Evolutionary conservation across 2,329 filamentous ascomycete genomes (phyloP), one percentile per base, ranked within the genome.

Genomic region (Daldinia sp.): DNA sequence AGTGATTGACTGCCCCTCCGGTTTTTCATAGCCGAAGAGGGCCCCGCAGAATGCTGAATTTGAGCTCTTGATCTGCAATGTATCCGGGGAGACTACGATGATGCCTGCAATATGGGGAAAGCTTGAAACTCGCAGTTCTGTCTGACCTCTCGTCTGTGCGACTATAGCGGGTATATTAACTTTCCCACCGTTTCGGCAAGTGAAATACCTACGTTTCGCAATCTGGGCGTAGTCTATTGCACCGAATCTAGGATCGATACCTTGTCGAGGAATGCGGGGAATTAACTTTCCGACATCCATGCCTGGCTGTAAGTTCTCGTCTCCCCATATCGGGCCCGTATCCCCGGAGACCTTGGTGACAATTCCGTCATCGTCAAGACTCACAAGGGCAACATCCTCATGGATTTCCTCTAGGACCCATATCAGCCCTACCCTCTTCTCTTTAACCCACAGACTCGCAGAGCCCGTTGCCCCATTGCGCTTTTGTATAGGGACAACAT

Each of bases 341-440:
- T 90, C 86, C n/a, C 94, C 94, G 1, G 84, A 83, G 34, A 91
- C 83, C 52, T 85, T 87, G 25, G 87, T 83, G 15, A 97, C 85
- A 41, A 85, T 83, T 39, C 93, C 93, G 25, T 92, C 88, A 58
- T 93, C 89, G 73, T 96, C 91, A 17, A 96, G 83, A 9, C 82
- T 84, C 41, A 99, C 78, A 63, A 87, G 86, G 3, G 92, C 93
- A 35, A 95, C 89, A 75, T 99, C 94, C 77, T 99, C 95, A 57
- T 94, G 92, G 63, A 99, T 98, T 78, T 99, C 95, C 76, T 99
- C 95, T 1, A 99, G 80, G 7, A 99, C 95, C 95, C 95, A 99
- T 63, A 99, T 98, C 62, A 99, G 79, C 8, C 94, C 94, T 53
- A 93, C 89, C 49, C 90, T 87, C 78, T 99, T 99, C 77, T 99